phyloP scores from a whole-genome alignment of 495 filamentous ascomycete genomes.

The Penicillium angulare region DNA sequence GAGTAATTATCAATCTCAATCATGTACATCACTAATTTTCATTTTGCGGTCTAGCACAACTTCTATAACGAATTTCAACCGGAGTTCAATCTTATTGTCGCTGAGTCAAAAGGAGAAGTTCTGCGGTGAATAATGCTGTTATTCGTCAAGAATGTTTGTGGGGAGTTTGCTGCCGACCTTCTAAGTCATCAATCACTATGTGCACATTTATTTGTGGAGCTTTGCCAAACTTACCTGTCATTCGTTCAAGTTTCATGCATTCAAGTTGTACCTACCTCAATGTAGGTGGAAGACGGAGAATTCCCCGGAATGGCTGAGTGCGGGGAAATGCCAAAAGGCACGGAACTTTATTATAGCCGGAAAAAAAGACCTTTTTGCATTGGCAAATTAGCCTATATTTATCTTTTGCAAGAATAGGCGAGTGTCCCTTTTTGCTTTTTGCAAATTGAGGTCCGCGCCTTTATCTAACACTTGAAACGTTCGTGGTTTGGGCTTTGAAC shows the following conservation, averaged over 20 bases:
- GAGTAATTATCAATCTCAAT: background rate
- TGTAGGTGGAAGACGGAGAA: background rate
- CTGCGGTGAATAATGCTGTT: background rate
- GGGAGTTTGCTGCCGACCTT: no score
- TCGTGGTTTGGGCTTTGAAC: background rate
- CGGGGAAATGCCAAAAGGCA: background rate
- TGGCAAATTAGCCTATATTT: background rate
- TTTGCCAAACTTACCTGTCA: background rate
- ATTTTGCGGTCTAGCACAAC: background rate
- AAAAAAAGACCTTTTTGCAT: conserved; percentile 4
- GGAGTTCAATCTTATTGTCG: background rate
- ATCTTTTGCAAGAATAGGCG: background rate
- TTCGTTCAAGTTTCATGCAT: background rate
- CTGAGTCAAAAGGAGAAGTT: background rate
- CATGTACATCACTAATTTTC: background rate
- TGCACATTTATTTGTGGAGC: no score
- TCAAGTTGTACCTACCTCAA: background rate
- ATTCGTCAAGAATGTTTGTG: no score
- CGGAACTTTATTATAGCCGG: background rate
- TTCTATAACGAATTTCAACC: background rate
- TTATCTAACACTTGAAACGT: background rate
- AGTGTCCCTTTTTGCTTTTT: background rate
- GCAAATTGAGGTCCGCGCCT: background rate
- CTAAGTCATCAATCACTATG: no score
- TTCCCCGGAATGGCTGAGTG: background rate